Conservation (phyloP, 352 stramenopile genomes). For the Globisporangium abappressorium region DNA sequence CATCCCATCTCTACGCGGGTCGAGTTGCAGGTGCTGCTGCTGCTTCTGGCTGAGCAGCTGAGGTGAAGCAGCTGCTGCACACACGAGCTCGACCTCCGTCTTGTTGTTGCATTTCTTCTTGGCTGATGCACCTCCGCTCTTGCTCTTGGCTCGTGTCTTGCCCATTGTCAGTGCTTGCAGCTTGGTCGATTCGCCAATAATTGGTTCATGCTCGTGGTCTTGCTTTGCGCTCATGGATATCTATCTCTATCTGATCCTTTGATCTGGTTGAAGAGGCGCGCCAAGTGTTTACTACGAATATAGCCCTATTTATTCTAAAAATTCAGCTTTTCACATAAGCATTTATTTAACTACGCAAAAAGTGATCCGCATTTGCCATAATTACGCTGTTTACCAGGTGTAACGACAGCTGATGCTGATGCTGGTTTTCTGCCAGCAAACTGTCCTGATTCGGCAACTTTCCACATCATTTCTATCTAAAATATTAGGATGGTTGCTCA, state of each 20-base stretch:
- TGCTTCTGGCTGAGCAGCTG: not conserved
- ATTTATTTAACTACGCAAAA: not conserved
- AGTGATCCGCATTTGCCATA: not conserved
- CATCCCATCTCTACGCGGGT: slow-evolving; percentile 68
- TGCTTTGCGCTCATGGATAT: not conserved
- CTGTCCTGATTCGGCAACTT: not conserved
- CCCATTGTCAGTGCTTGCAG: not conserved
- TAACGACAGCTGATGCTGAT: slow-evolving; percentile 1
- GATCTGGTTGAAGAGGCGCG: slow-evolving; percentile 5
- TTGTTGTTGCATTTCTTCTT: not conserved
- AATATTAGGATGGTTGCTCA: not conserved
- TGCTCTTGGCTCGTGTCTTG: not conserved
- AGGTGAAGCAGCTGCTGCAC: not conserved
- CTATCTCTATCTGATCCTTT: not conserved
- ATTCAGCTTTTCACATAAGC: not conserved
- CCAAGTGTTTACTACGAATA: not conserved
- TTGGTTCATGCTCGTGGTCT: not conserved
- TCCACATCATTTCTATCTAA: not conserved
- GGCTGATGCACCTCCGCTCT: not conserved
- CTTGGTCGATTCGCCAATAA: not conserved
- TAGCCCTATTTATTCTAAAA: not conserved
- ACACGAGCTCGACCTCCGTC: not conserved
- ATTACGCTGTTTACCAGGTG: not conserved
- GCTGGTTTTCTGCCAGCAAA: not conserved
- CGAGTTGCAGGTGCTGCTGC: slow-evolving; percentile 43